Conservation (phyloP, 306 rosid genomes). For the Psophocarpus tetragonolobus region DNA sequence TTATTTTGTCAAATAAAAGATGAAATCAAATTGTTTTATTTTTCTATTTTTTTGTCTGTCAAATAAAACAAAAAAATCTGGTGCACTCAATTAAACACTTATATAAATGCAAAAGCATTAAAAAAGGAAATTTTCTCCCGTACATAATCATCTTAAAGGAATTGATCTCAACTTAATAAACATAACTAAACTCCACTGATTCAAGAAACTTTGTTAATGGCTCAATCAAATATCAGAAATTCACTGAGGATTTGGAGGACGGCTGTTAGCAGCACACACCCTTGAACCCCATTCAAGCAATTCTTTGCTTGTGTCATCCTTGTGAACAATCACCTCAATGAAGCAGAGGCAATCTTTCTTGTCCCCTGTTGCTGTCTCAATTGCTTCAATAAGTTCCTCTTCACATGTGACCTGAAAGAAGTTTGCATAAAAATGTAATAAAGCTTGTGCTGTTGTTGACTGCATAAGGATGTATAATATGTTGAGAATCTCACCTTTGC, state of each 20-base stretch:
- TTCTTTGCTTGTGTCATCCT: constrained; percentile 72
- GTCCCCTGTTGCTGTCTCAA: constrained; percentile 46
- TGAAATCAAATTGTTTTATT: background rate
- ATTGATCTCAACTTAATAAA: constrained; percentile 11
- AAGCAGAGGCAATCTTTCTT: constrained; percentile 59
- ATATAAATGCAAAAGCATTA: background rate
- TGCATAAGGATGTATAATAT: background rate
- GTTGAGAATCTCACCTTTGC: constrained; percentile 50
- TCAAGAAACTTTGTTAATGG: background rate
- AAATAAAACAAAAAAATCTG: too few relatives aligned
- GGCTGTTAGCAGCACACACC: constrained; percentile 45
- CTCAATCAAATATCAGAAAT: background rate
- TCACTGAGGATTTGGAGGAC: constrained; percentile 51
- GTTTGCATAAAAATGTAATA: background rate
- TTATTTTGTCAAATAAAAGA: background rate
- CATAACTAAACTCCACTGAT: background rate
- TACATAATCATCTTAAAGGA: constrained; percentile 7
- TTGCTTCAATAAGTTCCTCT: constrained; percentile 62
- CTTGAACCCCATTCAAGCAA: constrained; percentile 70
- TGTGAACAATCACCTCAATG: constrained; percentile 65
- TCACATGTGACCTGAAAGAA: constrained; percentile 51
- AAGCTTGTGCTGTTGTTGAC: too few relatives aligned
- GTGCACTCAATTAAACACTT: background rate
- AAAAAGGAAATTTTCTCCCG: background rate
- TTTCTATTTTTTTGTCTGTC: background rate